Base-by-base conservation (phyloP, 1,284 basidiomycete genomes). In the Moniliophthora roreri region DNA sequence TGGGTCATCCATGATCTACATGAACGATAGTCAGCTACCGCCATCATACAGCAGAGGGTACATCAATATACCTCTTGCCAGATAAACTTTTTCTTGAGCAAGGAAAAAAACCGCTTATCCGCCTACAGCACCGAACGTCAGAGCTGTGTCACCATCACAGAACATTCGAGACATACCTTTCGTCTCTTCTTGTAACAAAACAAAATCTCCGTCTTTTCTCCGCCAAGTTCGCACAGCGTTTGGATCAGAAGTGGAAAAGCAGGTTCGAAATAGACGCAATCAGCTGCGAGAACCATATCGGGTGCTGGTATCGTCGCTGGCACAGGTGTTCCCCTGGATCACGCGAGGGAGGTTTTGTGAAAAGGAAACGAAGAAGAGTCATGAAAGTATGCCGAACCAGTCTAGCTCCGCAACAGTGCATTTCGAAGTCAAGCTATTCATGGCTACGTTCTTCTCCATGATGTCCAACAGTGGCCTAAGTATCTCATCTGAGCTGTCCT, bases 231-330 rank as follows among this genome's bases (percentile, higher is more conserved):
- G 34, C 73, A 77, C 48, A 98, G 76, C 0, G 94, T 96, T 59
- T 87, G 70, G 1, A 95, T 89, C 1, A 98, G 81, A 13, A 95
- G 79, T 2, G 93, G 89, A 63, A 97, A 98, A 0, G 93, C 89
- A n/a, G 91, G 90, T 71, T 97, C 95, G 61, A 93, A 93, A 71
- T 98, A 98, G 4, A 98, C 93, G 63, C 95, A 98, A 66, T 98
- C 95, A 1, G 93, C 93, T 0, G 90, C 91, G 5, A 95, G 77
- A 52, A 95, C 78, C 23, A 96, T 58, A 60, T 92, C 83, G 6
- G 85, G 79, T 15, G 58, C 67, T 4, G 73, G 77, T 20, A 84
- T 70, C 18, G 69, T 63, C 35, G 59, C 44, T 23, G 82, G 78
- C 47, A 80, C 61, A 6, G 76, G 69, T 26, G 72, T 68, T 26